Conservation (phyloP, 805 yeast species). For the Kuraishia borneana region DNA sequence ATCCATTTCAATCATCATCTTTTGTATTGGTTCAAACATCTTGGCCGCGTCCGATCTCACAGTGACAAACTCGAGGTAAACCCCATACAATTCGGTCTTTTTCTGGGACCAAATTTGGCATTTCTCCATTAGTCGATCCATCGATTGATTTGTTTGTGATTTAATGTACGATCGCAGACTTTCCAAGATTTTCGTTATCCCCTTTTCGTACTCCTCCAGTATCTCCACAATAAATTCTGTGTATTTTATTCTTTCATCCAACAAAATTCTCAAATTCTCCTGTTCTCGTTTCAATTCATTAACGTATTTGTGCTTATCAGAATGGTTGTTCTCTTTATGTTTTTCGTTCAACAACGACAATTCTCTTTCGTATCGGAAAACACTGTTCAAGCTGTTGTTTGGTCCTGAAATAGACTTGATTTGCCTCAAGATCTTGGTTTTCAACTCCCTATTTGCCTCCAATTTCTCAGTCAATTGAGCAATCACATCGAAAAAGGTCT, state of each 20-base stretch:
- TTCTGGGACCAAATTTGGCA: not conserved
- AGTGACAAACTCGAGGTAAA: not conserved
- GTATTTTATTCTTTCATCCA: slow-evolving; percentile 4
- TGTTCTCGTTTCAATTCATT: not conserved
- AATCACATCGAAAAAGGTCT: slow-evolving; percentile 3
- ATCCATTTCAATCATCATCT: not conserved
- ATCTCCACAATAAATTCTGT: slow-evolving; percentile 2
- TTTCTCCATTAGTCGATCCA: not conserved
- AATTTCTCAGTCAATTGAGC: slow-evolving; percentile 2
- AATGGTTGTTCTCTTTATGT: not conserved
- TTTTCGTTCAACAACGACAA: not conserved
- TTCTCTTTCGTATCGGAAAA: not conserved
- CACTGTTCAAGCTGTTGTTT: not conserved
- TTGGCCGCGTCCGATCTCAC: not conserved
- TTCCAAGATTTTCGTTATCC: slow-evolving; percentile 3
- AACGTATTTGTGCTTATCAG: not conserved
- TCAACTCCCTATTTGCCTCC: slow-evolving; percentile 4
- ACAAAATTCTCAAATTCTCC: not conserved
- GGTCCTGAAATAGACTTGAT: slow-evolving; percentile 2
- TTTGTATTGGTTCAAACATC: not conserved
- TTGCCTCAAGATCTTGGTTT: slow-evolving; percentile 3
- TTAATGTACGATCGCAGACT: slow-evolving; percentile 3
- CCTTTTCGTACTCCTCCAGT: slow-evolving; percentile 6
- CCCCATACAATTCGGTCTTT: not conserved
- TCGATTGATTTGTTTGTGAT: not conserved